Evolutionary conservation across 176 grass and related monocot species (phyloP).

Genomic region (Carex myosuroides): DNA sequence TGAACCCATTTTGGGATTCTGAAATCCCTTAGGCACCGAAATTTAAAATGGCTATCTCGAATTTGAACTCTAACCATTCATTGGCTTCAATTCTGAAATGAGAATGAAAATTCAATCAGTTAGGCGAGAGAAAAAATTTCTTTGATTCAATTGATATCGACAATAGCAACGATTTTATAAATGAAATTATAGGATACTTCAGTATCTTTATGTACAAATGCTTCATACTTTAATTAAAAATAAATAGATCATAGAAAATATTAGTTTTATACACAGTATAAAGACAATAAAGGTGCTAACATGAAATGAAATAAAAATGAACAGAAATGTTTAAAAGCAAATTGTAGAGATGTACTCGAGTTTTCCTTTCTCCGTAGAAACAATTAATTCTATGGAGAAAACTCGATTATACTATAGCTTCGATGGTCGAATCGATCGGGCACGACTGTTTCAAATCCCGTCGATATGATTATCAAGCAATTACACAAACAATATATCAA

Average conservation of each 20-base stretch:
- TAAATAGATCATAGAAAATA: background rate
- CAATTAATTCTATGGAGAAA: background rate
- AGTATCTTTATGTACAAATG: background rate
- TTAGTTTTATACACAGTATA: background rate
- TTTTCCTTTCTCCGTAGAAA: background rate
- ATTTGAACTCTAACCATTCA: background rate
- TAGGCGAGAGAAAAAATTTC: background rate
- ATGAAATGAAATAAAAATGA: background rate
- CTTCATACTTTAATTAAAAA: background rate
- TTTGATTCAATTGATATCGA: background rate
- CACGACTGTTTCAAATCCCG: background rate
- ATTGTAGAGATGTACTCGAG: background rate
- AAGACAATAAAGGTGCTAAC: background rate
- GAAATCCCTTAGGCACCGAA: background rate
- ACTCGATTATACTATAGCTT: background rate
- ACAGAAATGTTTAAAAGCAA: background rate
- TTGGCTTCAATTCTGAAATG: constrained; percentile 12
- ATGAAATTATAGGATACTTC: background rate
- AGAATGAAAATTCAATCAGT: background rate
- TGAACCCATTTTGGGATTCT: constrained; percentile 51
- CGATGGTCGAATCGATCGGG: background rate
- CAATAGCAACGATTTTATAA: background rate
- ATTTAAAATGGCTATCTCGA: background rate
- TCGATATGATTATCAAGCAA: background rate
- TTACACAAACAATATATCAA: background rate